These are phyloP conservation scores for Boechera divaricarpa DNA, from an alignment of 345 rosid genomes.

Conservation along the genomic window DNA sequence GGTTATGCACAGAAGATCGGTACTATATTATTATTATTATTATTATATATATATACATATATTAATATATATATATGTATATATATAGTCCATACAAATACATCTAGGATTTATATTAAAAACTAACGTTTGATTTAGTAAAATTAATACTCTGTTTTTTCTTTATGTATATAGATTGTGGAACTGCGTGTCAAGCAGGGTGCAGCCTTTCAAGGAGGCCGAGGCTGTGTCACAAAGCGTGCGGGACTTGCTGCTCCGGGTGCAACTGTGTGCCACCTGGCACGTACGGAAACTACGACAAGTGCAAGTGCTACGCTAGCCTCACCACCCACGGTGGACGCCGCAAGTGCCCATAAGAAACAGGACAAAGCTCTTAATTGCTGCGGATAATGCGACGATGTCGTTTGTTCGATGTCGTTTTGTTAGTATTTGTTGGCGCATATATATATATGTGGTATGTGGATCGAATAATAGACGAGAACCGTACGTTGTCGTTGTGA, in stretches of 20 bases:
- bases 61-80: background rate
- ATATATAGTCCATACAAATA: background rate
- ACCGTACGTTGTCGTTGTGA: conserved; percentile 26
- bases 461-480: conserved; percentile 26
- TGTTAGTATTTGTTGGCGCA: conserved; percentile 10
- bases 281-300: conserved; percentile 66
- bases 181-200: conserved; percentile 61
- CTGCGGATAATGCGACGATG: background rate
- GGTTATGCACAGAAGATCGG: conserved; percentile 34
- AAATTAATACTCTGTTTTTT: background rate
- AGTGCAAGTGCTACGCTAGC: conserved; percentile 67
- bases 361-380: background rate
- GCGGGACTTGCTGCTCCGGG: conserved; percentile 71
- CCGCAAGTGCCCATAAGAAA: conserved; percentile 73
- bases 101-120: background rate
- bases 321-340: conserved; percentile 78
- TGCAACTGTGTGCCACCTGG: conserved; percentile 91
- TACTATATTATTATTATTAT: background rate
- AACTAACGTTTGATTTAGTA: background rate
- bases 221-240: conserved; percentile 65
- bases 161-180: conserved; percentile 56
- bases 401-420: conserved; percentile 2
- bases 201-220: conserved; percentile 69
- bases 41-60: too few relatives aligned
- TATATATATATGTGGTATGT: background rate